phyloP scores from a whole-genome alignment of 1,284 basidiomycete species.

The Termitomyces sp. region DNA sequence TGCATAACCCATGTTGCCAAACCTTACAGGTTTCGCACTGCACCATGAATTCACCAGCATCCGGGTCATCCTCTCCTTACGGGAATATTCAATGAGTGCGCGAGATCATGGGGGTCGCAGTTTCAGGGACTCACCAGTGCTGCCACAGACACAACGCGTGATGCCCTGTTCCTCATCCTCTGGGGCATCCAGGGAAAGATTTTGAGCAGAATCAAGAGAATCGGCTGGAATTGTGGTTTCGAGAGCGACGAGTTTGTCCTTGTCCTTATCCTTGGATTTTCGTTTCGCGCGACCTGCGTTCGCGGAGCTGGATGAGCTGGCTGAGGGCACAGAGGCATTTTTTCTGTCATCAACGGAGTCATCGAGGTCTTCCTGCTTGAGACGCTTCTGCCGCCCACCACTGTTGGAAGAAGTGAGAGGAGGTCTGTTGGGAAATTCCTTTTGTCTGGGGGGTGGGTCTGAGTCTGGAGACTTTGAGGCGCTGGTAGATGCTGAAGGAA shows the following conservation, averaged over 20 bases:
- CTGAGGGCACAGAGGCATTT: conserved; percentile 29
- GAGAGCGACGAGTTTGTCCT: conserved; percentile 24
- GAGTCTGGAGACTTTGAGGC: conserved; percentile 74
- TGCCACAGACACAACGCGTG: conserved; percentile 93
- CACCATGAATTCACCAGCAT: conserved; percentile 89
- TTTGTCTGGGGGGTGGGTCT: conserved; percentile 43
- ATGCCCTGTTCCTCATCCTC: conserved; percentile 77
- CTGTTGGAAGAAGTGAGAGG: conserved; percentile 39
- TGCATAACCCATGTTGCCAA: conserved; percentile 97
- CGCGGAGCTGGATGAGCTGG: conserved; percentile 34
- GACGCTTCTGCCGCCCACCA: conserved; percentile 51
- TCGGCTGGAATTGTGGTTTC: conserved; percentile 29
- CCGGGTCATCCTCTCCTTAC: conserved; percentile 71
- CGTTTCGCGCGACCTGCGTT: conserved; percentile 44
- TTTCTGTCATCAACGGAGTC: conserved; percentile 54
- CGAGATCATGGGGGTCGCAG: conserved; percentile 4
- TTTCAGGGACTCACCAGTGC: conserved; percentile 59
- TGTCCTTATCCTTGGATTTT: conserved; percentile 52
- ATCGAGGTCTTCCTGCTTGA: conserved; percentile 70
- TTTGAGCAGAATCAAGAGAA: conserved; percentile 28
- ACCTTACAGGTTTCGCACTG: conserved; percentile 96
- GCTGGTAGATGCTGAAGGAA: conserved; percentile 58
- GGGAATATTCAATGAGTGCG: conserved; percentile 22
- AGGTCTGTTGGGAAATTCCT: conserved; percentile 47
- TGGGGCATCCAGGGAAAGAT: conserved; percentile 33